phyloP scores from a whole-genome alignment of 352 stramenopile species.

The Pythium aristosporum region DNA sequence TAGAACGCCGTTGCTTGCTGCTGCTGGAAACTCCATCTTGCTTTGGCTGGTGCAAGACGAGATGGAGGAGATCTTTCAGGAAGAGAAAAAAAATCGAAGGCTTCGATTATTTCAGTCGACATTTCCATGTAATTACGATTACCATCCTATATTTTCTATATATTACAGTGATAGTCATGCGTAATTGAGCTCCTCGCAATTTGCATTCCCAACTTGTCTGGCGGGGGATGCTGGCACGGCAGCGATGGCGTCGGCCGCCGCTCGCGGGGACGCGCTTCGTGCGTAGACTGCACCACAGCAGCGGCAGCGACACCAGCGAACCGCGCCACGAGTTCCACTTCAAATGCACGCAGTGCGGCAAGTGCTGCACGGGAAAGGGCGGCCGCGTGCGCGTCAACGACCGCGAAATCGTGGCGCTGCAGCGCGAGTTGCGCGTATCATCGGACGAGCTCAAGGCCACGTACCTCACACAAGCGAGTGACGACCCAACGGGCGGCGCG shows the following conservation, averaged over 20 bases:
- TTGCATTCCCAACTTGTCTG: neutral
- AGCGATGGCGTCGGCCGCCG: neutral
- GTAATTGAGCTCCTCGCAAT: neutral
- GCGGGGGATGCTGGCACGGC: neutral
- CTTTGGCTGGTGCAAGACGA: neutral
- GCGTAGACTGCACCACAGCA: slow-evolving; percentile 36
- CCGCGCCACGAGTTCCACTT: slow-evolving; percentile 43
- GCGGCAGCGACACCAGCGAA: slow-evolving; percentile 9
- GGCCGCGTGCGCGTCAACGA: slow-evolving; percentile 70
- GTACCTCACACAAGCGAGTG: slow-evolving; percentile 30
- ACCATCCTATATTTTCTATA: neutral
- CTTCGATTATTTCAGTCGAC: neutral
- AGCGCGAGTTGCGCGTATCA: slow-evolving; percentile 31
- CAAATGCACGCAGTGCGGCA: slow-evolving; percentile 71
- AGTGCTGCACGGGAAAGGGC: slow-evolving; percentile 73
- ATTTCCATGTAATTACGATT: neutral
- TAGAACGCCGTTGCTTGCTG: neutral
- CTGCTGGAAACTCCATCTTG: neutral
- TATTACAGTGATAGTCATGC: neutral
- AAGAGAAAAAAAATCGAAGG: neutral
- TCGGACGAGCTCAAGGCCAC: slow-evolving; percentile 33
- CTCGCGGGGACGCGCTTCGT: neutral
- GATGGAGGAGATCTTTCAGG: neutral
- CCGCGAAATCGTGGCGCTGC: slow-evolving; percentile 51
- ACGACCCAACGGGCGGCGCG: slow-evolving; percentile 5